Percentiles rank a stretch among this genome's conserved stretches.
Evolutionary conservation across 2,329 filamentous ascomycete species (phyloP).

Genomic region (Fusarium illudens): DNA sequence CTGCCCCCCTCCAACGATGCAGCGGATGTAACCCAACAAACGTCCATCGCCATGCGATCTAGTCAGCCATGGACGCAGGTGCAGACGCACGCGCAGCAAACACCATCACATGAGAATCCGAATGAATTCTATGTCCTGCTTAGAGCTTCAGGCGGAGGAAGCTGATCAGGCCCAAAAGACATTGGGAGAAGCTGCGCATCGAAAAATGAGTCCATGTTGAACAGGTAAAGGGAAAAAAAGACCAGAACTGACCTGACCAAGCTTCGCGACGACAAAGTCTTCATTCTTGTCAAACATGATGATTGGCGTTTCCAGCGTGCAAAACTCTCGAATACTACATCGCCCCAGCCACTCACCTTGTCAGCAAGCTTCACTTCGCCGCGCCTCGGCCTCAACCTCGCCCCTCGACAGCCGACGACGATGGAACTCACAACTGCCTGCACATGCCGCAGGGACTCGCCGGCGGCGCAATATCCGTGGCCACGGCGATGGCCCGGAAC

Average conservation of each 20-base stretch:
- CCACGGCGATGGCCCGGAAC: constrained; percentile 84
- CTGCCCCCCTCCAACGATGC: neutral
- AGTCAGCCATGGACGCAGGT: constrained; percentile 2
- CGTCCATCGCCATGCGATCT: constrained; percentile 2
- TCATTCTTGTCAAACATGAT: constrained; percentile 92
- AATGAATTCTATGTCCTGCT: constrained; percentile 1
- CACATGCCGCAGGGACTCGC: constrained; percentile 94
- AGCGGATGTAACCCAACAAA: constrained; percentile 11
- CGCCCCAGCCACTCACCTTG: constrained; percentile 14
- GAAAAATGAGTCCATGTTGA: constrained; percentile 7
- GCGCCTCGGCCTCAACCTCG: neutral
- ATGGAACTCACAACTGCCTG: constrained; percentile 77
- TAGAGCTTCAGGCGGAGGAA: constrained; percentile 52
- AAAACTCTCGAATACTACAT: constrained; percentile 78
- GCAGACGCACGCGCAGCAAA: neutral
- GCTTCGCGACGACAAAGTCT: constrained; percentile 72
- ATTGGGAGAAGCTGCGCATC: constrained; percentile 67
- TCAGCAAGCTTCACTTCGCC: constrained; percentile 17
- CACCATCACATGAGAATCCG: neutral
- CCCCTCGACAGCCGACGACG: constrained; percentile 35
- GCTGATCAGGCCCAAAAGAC: constrained; percentile 71
- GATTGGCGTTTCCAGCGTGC: constrained; percentile 73
- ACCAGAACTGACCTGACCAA: constrained; percentile 66
- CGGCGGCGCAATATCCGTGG: constrained; percentile 77
- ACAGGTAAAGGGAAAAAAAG: neutral